Evolutionary conservation across 306 rosid genomes (phyloP).

Genomic region (Cucumis cinereus): DNA sequence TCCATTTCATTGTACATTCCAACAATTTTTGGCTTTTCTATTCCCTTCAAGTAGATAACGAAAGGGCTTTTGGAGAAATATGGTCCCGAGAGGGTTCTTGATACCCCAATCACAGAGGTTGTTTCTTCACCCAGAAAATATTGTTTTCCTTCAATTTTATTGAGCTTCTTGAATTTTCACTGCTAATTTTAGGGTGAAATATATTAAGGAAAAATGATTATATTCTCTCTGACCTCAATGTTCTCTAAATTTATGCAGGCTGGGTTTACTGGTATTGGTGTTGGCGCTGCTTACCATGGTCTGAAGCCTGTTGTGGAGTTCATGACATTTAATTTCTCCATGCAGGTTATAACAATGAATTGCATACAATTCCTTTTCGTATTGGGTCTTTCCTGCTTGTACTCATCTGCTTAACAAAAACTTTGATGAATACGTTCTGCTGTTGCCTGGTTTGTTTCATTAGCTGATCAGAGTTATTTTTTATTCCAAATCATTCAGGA

Average conservation of each 20-base stretch:
- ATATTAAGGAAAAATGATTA: not conserved
- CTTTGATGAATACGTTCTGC: not conserved
- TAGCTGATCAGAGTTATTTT: not conserved
- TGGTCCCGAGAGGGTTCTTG: conserved; percentile 97
- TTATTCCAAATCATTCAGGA: not conserved
- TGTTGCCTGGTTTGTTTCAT: not conserved
- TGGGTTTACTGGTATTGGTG: conserved; percentile 97
- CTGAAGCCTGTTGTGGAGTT: conserved; percentile 84
- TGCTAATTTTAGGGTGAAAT: not conserved
- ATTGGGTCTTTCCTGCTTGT: not conserved
- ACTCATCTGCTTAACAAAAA: not conserved
- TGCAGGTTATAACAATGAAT: conserved; percentile 61
- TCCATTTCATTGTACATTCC: not conserved
- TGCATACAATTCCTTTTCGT: not conserved
- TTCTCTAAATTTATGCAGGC: conserved; percentile 41
- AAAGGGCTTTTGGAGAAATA: conserved; percentile 92
- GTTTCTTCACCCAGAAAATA: conserved; percentile 7
- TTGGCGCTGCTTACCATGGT: conserved; percentile 97
- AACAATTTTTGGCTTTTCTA: not conserved
- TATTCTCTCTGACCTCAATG: not conserved
- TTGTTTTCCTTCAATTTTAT: not conserved
- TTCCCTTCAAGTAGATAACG: conserved; percentile 36
- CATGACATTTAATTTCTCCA: conserved; percentile 98
- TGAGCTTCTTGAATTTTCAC: not conserved
- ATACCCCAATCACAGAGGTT: conserved; percentile 99